A percentile compares a stretch with the other conserved stretches of the same genome.
Conservation (phyloP, 2,329 filamentous ascomycete species). For the Fusarium azukiicola region DNA sequence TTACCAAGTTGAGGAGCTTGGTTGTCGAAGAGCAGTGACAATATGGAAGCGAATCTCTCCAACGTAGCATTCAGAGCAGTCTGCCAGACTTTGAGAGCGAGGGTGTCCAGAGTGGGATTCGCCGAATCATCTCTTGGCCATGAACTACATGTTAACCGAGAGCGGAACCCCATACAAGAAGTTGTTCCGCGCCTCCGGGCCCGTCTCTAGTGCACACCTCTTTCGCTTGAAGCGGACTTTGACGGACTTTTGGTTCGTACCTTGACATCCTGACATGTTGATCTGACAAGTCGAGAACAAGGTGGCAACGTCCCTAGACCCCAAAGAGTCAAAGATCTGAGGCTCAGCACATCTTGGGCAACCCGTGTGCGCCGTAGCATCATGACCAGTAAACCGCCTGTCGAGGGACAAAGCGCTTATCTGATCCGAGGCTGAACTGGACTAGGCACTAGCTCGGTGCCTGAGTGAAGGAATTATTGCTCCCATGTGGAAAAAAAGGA, state of each 20-base stretch:
- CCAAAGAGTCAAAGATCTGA: background rate
- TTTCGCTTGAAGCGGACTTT: background rate
- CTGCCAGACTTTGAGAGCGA: background rate
- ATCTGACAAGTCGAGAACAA: constrained; percentile 12
- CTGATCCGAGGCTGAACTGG: background rate
- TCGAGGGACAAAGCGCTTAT: constrained; percentile 1
- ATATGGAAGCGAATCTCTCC: background rate
- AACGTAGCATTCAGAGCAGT: background rate
- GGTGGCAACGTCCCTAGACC: background rate
- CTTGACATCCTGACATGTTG: background rate
- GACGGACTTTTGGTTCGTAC: constrained; percentile 1
- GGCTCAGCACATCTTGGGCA: background rate
- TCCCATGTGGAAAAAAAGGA: constrained; percentile 1
- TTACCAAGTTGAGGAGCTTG: background rate
- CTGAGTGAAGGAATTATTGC: background rate
- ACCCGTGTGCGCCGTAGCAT: background rate
- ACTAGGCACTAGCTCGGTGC: background rate
- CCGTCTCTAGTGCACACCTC: background rate
- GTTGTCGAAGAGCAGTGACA: background rate
- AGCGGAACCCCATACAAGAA: constrained; percentile 3
- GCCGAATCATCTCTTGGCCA: constrained; percentile 1
- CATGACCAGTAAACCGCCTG: background rate
- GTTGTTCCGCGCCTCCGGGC: background rate
- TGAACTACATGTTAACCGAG: constrained; percentile 10
- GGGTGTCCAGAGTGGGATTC: background rate